Evolutionary conservation across 228 moss, liverwort and hornwort species (phyloP), one percentile per base, ranked within the genome.

Genomic region (Sphagnum magellanicum): DNA sequence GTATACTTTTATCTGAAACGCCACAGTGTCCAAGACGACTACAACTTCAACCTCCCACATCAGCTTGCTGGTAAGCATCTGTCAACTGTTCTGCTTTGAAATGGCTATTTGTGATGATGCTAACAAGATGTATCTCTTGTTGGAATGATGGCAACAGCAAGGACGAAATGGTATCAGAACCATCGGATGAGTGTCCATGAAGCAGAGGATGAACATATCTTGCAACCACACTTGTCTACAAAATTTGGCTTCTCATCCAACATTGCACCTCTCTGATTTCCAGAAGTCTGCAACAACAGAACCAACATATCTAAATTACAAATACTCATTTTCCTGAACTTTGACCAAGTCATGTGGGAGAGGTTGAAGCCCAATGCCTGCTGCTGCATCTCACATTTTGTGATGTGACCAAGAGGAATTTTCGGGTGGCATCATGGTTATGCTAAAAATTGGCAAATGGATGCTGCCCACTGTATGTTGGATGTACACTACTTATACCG

Each of bases 41-140:
- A 87, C 75, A 83, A 83, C 68, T 87, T 87, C 50, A 80, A 83
- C 65, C 81, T 87, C 46, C 83, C 87, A n/a, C 83, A 87, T 70
- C 83, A 83, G 66, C 87, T 87, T 67, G 87, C 83, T 10, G 76
- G 87, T 87, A 79, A 81, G 73, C 60, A 6, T 7, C 63, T 4
- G 49, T 60, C 14, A 49, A 14, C 14, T 5, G 5, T 50, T 5
- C 60, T 48, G 48, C 14, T 49, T 8, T 55, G 9, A 8, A 55
- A 55, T 8, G 9, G 8, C 55, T 12, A 55, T 55, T 55, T 8
- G 12, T 55, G 55, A 8, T 55, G 55, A 55, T 68, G 59, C 70
- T 70, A 12, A 63, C 5, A 17, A 48, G 63, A 66, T 6, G 74
- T 16, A 8, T 48, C 48, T 10, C 16, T 62, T 49, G 12, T 66